These are phyloP conservation scores for Pyricularia grisea DNA, from an alignment of 2,329 filamentous ascomycete species.

Conservation along the genomic window DNA sequence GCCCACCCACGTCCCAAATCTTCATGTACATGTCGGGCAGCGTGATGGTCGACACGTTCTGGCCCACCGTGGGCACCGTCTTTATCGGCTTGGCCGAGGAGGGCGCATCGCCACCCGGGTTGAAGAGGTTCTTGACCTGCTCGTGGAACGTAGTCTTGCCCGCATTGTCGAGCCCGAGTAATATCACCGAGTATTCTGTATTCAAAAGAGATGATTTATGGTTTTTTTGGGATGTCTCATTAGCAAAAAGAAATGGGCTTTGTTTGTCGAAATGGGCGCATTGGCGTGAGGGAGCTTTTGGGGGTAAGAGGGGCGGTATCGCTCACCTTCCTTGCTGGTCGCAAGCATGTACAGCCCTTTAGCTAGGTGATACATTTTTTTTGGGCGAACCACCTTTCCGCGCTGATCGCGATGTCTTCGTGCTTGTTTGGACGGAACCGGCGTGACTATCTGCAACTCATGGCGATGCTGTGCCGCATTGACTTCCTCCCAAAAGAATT, in stretches of 20 bases:
- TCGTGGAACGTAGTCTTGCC: slow-evolving; percentile 98
- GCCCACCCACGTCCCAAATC: slow-evolving; percentile 96
- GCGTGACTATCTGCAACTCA: not conserved
- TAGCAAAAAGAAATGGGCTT: not conserved
- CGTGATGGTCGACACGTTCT: slow-evolving; percentile 88
- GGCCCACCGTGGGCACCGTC: slow-evolving; percentile 92
- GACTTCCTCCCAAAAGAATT: not conserved
- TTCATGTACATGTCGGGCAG: slow-evolving; percentile 95
- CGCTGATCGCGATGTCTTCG: not conserved
- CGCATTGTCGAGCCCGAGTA: slow-evolving; percentile 94
- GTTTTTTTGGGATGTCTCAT: not conserved
- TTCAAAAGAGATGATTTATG: not conserved
- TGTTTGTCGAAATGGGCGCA: not conserved
- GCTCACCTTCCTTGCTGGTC: slow-evolving; percentile 86
- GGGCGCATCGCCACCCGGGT: slow-evolving; percentile 49
- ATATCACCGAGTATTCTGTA: slow-evolving; percentile 89
- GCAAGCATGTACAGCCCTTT: slow-evolving; percentile 93
- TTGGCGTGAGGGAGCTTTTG: slow-evolving; percentile 1
- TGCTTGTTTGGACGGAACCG: not conserved
- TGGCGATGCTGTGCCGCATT: not conserved
- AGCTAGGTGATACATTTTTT: slow-evolving; percentile 97
- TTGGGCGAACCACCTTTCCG: slow-evolving; percentile 6
- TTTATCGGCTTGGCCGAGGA: slow-evolving; percentile 52
- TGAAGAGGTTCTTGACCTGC: slow-evolving; percentile 86
- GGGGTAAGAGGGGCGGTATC: slow-evolving; percentile 4